Conservation (phyloP, 768 basidiomycete genomes). For the Kondoa subrosea region DNA sequence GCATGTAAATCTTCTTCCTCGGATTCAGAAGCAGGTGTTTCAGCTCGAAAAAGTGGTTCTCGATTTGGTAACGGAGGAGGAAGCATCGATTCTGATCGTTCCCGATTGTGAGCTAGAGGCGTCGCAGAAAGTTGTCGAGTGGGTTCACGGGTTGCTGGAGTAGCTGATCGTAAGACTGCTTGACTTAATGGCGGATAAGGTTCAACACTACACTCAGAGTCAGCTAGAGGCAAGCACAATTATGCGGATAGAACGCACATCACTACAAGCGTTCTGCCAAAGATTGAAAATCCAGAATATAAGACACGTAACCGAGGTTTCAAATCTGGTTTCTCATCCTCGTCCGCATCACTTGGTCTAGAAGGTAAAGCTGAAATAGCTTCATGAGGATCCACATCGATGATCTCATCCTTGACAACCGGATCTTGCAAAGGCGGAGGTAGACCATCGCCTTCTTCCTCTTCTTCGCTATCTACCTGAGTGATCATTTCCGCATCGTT, state of each 20-base stretch:
- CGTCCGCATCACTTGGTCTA: constrained; percentile 5
- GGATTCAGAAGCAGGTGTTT: neutral
- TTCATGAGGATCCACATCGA: neutral
- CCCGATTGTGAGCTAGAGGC: neutral
- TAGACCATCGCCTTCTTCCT: neutral
- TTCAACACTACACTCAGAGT: constrained; percentile 12
- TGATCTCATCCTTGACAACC: constrained; percentile 2
- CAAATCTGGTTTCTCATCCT: constrained; percentile 18
- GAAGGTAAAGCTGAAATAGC: neutral
- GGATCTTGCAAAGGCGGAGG: neutral
- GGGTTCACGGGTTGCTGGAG: constrained; percentile 1
- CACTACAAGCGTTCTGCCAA: constrained; percentile 15
- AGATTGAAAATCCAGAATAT: constrained; percentile 19
- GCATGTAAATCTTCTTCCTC: neutral
- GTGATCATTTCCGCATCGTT: neutral
- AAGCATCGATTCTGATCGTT: neutral
- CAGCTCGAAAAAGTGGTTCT: constrained; percentile 3
- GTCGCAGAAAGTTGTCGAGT: constrained; percentile 3
- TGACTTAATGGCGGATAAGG: constrained; percentile 14
- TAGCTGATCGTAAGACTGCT: neutral
- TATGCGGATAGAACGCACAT: constrained; percentile 9
- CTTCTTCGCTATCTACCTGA: neutral
- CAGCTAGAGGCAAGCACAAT: neutral
- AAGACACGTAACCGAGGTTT: constrained; percentile 16
- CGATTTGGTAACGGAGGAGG: neutral